Evolutionary conservation across 495 filamentous ascomycete genomes (phyloP), one percentile per base, ranked within the genome.

Genomic region (Aspergillus kassunensis): DNA sequence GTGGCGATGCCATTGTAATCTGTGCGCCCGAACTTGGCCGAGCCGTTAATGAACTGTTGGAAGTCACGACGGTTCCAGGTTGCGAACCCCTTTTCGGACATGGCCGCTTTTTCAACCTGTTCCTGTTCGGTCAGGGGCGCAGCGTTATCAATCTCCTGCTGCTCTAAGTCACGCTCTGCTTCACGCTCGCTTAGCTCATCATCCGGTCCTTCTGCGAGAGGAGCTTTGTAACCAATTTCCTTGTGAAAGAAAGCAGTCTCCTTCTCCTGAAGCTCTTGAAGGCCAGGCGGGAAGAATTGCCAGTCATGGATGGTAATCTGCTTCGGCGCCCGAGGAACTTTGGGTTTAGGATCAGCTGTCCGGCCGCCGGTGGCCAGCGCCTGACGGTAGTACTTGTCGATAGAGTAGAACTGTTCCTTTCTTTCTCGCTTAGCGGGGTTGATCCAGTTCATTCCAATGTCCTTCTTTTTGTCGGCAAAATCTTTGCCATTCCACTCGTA

Each of bases 401-500:
- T 96, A 0, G 92, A 96, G 60, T 99, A 99, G 23, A 88, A 87
- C 65, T 96, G 89, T 64, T 99, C 93, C 71, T 97, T 99, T 45
- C 95, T 88, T 71, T 99, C 95, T 59, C 95, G 91, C 76, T 97
- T 99, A 16, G 93, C 84, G 2, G 95, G 95, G 61, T 99, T 96
- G 74, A 99, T 99, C 95, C 95, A 99, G 63, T 77, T 95, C 25
- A 96, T 79, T 31, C 90, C 90, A 53, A 99, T 89, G 36, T 96
- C 92, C 62, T 96, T 97, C 74, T 95, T 96, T 46, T 84, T 82
- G 37, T 80, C 76, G 6, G 90, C 88, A 60, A 97, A 99, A 59
- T 91, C 89, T 65, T 97, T 84, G 23, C 95, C 95, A 56, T 99
- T 97, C 95, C 95, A 99, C 63, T 97, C 92, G 54, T 99, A 99